Conservation (phyloP, 208 protist genomes). For the Trichomonas gallinae region DNA sequence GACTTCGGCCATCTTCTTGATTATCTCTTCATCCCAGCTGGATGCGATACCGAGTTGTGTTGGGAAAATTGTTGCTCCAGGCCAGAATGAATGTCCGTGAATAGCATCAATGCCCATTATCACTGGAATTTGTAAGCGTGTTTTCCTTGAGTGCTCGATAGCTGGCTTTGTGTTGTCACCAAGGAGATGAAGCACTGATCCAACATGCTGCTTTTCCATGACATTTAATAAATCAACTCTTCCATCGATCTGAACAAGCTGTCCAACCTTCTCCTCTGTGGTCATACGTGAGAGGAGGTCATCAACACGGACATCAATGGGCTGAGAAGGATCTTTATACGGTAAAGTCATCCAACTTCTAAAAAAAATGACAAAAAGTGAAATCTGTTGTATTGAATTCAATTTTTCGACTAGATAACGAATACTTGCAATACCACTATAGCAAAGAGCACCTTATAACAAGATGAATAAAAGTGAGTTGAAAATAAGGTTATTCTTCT, state of each 20-base stretch:
- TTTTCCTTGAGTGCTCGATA: neutral
- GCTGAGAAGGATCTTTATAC: neutral
- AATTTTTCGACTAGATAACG: no score
- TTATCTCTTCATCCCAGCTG: conserved; percentile 38
- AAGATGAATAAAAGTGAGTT: no score
- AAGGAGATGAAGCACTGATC: neutral
- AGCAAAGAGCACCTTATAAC: no score
- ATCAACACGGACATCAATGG: neutral
- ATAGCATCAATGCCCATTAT: conserved; percentile 44
- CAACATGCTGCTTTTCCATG: neutral
- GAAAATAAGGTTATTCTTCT: no score
- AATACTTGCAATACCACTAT: no score
- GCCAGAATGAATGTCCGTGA: conserved; percentile 38
- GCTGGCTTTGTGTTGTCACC: neutral
- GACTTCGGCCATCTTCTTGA: neutral
- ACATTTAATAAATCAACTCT: neutral
- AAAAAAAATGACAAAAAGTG: neutral
- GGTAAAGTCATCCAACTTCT: neutral
- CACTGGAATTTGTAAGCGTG: conserved; percentile 31
- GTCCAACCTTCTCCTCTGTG: neutral
- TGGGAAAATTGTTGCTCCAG: conserved; percentile 41
- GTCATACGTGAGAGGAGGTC: neutral
- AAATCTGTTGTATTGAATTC: neutral
- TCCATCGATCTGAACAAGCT: neutral
- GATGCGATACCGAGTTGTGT: conserved; percentile 40